Conservation (phyloP, 1,139 yeast genomes). For the Magnusiomyces magnusii region DNA sequence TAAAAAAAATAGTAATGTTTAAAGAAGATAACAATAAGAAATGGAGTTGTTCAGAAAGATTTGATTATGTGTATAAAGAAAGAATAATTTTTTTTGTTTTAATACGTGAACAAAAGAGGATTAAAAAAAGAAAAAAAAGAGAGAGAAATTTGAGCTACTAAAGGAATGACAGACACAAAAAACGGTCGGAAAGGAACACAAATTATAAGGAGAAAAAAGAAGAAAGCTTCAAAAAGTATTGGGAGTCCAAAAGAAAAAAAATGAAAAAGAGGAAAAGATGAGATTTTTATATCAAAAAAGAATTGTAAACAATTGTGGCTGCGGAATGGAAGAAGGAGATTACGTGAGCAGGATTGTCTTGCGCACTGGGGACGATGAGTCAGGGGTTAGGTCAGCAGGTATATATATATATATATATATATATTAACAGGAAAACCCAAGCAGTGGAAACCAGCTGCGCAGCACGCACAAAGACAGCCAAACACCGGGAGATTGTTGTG, state of each 20-base stretch:
- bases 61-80: too few species aligned
- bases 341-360: not conserved
- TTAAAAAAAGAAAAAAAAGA: not conserved
- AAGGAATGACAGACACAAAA: slow-evolving; percentile 2
- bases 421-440: not conserved
- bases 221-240: too few species aligned
- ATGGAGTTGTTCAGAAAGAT: too few species aligned
- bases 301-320: not conserved
- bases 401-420: too few species aligned
- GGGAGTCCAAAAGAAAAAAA: too few species aligned
- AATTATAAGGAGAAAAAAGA: not conserved
- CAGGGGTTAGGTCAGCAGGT: not conserved
- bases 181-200: not conserved
- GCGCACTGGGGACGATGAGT: not conserved
- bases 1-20: too few species aligned
- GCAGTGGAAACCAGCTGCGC: too few species aligned
- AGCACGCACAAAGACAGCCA: too few species aligned
- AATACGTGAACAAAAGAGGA: not conserved
- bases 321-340: not conserved
- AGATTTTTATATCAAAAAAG: too few species aligned
- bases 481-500: too few species aligned
- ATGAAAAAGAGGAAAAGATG: not conserved
- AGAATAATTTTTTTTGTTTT: not conserved
- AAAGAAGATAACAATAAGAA: too few species aligned
- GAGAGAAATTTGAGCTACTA: not conserved